These are phyloP conservation scores for Diacronema lutheri DNA, from an alignment of 78 protist genomes.

Conservation along the genomic window DNA sequence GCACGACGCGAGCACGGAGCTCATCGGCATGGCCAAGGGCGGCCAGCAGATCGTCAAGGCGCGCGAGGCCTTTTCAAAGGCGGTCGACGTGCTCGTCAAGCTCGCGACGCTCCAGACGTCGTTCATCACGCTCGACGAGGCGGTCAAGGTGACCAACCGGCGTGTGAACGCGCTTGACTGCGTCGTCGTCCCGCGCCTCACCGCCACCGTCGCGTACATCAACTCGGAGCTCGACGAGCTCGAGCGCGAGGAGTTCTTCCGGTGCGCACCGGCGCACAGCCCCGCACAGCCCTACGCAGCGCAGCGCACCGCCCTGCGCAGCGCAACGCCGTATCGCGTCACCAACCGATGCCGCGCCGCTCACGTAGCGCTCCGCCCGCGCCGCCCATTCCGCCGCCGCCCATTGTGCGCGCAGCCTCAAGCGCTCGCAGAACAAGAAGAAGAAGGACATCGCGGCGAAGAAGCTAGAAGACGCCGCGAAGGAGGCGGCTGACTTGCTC, in stretches of 20 bases:
- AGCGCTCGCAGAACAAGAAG: constrained; percentile 57
- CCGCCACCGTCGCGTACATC: constrained; percentile 86
- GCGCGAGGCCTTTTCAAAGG: constrained; percentile 51
- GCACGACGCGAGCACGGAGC: not conserved
- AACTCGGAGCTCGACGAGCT: constrained; percentile 93
- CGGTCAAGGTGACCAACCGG: constrained; percentile 95
- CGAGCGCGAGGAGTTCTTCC: constrained; percentile 91
- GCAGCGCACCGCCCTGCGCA: not conserved
- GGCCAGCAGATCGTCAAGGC: constrained; percentile 81
- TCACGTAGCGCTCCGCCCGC: too few relatives aligned
- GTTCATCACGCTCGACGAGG: constrained; percentile 91
- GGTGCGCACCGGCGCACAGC: constrained; percentile 20
- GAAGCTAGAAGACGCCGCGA: not conserved
- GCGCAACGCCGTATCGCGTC: not conserved
- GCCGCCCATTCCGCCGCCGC: not conserved
- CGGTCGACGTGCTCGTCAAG: constrained; percentile 73
- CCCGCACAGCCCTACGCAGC: not conserved
- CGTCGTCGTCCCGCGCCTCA: constrained; percentile 89
- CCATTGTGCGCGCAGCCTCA: constrained; percentile 20
- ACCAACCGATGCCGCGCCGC: not conserved
- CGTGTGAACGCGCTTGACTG: constrained; percentile 99
- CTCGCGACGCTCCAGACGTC: constrained; percentile 93
- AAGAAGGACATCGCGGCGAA: not conserved
- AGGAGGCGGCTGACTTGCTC: not conserved
- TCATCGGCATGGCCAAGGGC: constrained; percentile 90